phyloP scores from a whole-genome alignment of 1,139 yeast species.

The Candida sp. region DNA sequence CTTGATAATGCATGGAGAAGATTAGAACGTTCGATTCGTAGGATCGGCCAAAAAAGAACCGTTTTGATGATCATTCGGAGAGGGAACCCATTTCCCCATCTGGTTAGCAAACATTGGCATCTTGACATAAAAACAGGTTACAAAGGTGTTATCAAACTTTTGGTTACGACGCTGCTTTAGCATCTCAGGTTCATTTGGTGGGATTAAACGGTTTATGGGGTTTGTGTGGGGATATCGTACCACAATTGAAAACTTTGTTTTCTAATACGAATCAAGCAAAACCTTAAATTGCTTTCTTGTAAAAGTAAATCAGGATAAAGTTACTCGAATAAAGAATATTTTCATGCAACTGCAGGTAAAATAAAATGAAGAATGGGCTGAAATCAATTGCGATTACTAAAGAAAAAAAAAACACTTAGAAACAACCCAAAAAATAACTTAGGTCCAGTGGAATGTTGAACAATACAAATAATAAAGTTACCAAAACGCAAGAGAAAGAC shows the following conservation, averaged over 20 bases:
- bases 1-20: background rate
- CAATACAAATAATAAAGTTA: background rate
- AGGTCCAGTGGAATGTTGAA: background rate
- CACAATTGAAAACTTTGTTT: too few relatives aligned
- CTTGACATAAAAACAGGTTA: background rate
- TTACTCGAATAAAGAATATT: background rate
- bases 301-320: background rate
- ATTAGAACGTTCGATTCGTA: background rate
- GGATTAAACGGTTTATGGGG: too few relatives aligned
- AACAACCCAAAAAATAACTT: background rate
- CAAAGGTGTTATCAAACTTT: background rate
- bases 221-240: too few relatives aligned
- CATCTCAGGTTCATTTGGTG: too few relatives aligned
- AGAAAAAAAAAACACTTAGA: too few relatives aligned
- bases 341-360: background rate
- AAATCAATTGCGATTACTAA: background rate
- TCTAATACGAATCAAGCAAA: too few relatives aligned
- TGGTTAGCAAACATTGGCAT: too few relatives aligned
- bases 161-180: background rate
- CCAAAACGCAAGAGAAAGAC: background rate
- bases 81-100: too few relatives aligned
- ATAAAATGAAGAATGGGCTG: too few relatives aligned
- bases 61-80: too few relatives aligned
- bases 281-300: background rate
- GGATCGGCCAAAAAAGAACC: background rate